Conservation (phyloP, 805 yeast species). For the Lipomyces yamadae region DNA sequence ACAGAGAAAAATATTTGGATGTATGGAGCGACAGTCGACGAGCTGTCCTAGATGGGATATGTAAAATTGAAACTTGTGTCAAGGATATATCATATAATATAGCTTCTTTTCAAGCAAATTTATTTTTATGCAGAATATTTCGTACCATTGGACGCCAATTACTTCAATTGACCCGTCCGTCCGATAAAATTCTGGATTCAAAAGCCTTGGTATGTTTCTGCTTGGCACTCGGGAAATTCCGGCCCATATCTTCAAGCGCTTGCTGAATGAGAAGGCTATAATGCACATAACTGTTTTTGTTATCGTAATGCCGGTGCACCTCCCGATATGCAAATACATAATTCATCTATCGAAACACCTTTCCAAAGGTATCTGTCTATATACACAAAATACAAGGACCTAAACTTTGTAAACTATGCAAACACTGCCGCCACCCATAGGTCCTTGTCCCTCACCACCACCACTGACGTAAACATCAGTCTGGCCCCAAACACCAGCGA, state of each 20-base stretch:
- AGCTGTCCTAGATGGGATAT: background rate
- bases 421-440: constrained; percentile 39
- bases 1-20: background rate
- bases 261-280: too few relatives aligned
- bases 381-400: background rate
- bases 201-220: too few relatives aligned
- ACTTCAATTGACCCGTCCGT: too few relatives aligned
- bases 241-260: too few relatives aligned
- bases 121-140: background rate
- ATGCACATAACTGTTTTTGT: too few relatives aligned
- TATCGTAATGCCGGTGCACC: too few relatives aligned
- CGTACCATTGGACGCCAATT: too few relatives aligned
- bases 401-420: constrained; percentile 36
- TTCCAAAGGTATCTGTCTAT: background rate
- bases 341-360: background rate
- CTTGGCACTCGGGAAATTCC: too few relatives aligned
- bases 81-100: constrained; percentile 4
- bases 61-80: background rate
- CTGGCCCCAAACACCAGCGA: constrained; percentile 37
- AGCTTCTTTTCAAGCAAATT: constrained; percentile 3
- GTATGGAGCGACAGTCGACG: background rate
- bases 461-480: constrained; percentile 36
- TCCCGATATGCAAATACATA: background rate
- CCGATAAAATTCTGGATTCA: too few relatives aligned
- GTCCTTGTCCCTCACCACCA: constrained; percentile 38